A percentile compares a stretch with the other conserved stretches of the same genome.
Conservation (phyloP, 768 basidiomycete genomes). For the Russula emetica region DNA sequence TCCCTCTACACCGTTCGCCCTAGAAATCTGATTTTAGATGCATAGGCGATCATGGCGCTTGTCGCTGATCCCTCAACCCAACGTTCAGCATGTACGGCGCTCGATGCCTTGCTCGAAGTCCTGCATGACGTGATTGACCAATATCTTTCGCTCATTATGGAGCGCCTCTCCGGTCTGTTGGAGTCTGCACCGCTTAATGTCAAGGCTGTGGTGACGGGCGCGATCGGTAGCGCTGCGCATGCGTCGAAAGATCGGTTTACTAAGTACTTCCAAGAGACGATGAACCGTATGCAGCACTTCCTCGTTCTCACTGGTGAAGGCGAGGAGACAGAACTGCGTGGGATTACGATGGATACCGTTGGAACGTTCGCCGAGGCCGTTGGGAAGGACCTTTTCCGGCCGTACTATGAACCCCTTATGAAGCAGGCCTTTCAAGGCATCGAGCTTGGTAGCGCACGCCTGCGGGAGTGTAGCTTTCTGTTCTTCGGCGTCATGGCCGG, state of each 20-base stretch:
- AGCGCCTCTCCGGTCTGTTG: conserved; percentile 80
- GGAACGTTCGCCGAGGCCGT: conserved; percentile 98
- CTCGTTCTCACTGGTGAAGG: conserved; percentile 79
- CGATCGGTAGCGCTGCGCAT: conserved; percentile 96
- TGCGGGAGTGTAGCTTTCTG: conserved; percentile 93
- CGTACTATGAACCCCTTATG: conserved; percentile 97
- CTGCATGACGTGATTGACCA: conserved; percentile 84
- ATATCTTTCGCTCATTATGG: conserved; percentile 94
- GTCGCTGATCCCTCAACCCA: conserved; percentile 86
- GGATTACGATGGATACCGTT: conserved; percentile 98
- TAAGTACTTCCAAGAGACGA: conserved; percentile 91
- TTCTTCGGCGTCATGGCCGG: conserved; percentile 99
- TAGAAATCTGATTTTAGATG: background rate
- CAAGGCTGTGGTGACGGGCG: conserved; percentile 93
- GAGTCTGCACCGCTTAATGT: conserved; percentile 81
- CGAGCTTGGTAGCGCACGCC: conserved; percentile 76
- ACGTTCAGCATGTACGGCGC: conserved; percentile 90
- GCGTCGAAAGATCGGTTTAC: conserved; percentile 88
- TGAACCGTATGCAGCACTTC: conserved; percentile 85
- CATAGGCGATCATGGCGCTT: conserved; percentile 82
- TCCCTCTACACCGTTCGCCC: conserved; percentile 12
- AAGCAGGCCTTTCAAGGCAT: conserved; percentile 88
- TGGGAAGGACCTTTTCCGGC: conserved; percentile 88
- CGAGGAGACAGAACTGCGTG: conserved; percentile 90
- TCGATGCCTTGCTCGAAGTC: conserved; percentile 94